Percentiles rank a stretch among this genome's conserved stretches.
Conservation (phyloP, 495 filamentous ascomycete genomes). For the Lasiosphaeris hirsuta region DNA sequence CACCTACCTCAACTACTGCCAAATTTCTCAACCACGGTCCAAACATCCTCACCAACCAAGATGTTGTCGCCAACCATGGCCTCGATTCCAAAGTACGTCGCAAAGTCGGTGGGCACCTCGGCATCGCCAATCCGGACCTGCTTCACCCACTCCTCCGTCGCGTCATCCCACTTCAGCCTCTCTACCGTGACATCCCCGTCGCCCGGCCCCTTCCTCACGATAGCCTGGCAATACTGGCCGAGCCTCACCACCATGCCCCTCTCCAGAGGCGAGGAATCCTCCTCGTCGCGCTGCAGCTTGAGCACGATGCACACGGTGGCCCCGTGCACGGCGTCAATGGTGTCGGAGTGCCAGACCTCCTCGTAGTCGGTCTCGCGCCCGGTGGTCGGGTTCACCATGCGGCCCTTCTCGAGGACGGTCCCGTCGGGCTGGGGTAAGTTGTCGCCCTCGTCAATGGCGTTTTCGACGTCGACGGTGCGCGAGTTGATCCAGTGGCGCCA, state of each 20-base stretch:
- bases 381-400: slow-evolving; percentile 45
- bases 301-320: slow-evolving; percentile 31
- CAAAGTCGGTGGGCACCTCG: slow-evolving; percentile 16
- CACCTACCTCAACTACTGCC: slow-evolving; percentile 7
- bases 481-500: slow-evolving; percentile 57
- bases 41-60: slow-evolving; percentile 13
- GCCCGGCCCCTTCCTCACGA: slow-evolving; percentile 36
- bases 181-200: slow-evolving; percentile 33
- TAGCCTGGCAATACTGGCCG: slow-evolving; percentile 46
- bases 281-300: slow-evolving; percentile 26
- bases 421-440: slow-evolving; percentile 41
- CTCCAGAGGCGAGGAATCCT: slow-evolving; percentile 2
- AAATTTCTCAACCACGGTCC: slow-evolving; percentile 23
- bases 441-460: slow-evolving; percentile 48
- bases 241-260: slow-evolving; percentile 47
- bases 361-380: slow-evolving; percentile 47
- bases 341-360: slow-evolving; percentile 46
- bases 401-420: slow-evolving; percentile 47
- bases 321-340: slow-evolving; percentile 23
- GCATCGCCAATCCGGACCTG: slow-evolving; percentile 16
- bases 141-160: slow-evolving; percentile 14
- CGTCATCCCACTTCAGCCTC: slow-evolving; percentile 39
- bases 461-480: slow-evolving; percentile 31
- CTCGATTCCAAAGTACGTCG: slow-evolving; percentile 12
- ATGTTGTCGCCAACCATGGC: slow-evolving; percentile 13